Evolutionary conservation across 345 rosid species (phyloP).

Genomic region (Iberis pinnata): DNA sequence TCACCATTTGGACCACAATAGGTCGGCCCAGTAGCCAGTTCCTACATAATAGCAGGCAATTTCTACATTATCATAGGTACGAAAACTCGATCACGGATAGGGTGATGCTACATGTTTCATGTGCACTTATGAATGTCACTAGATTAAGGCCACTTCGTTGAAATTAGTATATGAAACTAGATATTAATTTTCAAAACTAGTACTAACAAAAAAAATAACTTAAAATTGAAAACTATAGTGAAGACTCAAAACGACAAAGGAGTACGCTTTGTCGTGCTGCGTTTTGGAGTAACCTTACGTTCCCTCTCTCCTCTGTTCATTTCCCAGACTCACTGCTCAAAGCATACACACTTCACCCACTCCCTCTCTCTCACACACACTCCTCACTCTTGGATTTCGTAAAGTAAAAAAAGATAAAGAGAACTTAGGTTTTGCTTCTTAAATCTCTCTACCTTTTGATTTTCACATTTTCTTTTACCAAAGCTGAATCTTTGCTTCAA

Average conservation of each 20-base stretch:
- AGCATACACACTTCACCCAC: conserved; percentile 25
- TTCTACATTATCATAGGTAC: too few relatives aligned
- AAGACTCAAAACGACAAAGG: conserved; percentile 38
- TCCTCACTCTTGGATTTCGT: conserved; percentile 23
- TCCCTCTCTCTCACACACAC: conserved; percentile 17
- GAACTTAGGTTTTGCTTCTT: conserved; percentile 19
- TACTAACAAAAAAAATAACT: too few relatives aligned
- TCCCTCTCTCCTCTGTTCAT: background rate
- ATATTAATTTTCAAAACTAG: too few relatives aligned
- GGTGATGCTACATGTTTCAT: too few relatives aligned
- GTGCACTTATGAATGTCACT: too few relatives aligned
- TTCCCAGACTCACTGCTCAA: conserved; percentile 31
- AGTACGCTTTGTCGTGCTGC: conserved; percentile 33
- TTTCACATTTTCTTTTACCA: conserved; percentile 9
- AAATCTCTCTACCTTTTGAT: conserved; percentile 9
- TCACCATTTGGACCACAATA: too few relatives aligned
- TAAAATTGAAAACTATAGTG: too few relatives aligned
- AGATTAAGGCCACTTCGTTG: too few relatives aligned
- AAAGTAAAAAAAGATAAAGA: background rate
- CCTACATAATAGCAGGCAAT: too few relatives aligned
- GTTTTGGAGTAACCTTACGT: conserved; percentile 32
- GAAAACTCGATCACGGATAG: too few relatives aligned
- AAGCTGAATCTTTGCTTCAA: conserved; percentile 13
- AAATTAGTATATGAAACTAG: too few relatives aligned
- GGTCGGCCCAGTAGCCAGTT: too few relatives aligned